Evolutionary conservation across 2,329 filamentous ascomycete species (phyloP), one percentile per base, ranked within the genome.

Genomic region (Nectriaceae sp.): DNA sequence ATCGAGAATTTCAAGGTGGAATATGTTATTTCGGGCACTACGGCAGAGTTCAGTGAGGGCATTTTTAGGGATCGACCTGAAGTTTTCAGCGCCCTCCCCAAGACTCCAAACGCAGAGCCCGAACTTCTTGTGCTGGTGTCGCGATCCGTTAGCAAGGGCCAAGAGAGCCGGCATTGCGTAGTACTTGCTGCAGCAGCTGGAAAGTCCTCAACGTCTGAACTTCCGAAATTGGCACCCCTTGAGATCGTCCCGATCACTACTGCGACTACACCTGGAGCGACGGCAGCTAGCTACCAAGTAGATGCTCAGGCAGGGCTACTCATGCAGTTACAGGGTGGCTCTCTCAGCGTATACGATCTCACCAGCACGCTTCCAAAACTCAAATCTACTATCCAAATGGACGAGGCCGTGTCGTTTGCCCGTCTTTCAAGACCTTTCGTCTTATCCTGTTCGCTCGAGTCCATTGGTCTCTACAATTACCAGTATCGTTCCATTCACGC

Each of bases 401-500:
- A 76, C 4, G 75, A 71, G 2, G 73, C 83, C 3, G 73, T 75
- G 18, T 87, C 85, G 2, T 89, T 90, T 59, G 63, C 87, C 5
- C 79, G 85, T 5, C 71, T 91, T 0, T 88, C 86, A 6, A 80
- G 79, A 47, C 83, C 86, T 6, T 82, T 87, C 4, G 67, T 89
- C 1, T 74, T 92, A 38, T 77, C 82, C 2, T 75, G 81, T n/a
- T 84, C 83, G 0, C 60, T 75, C 1, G 69, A 75, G 10, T 74
- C 76, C 1, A 78, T 88, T 35, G 76, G 73, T 36, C 74, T 89
- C 13, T 88, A 87, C 64, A 90, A 90, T 66, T 82, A 86, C 26
- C 81, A 85, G 50, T 91, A 84, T 64, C 79, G 73, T 22, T 83
- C 81, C 6, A 63, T 83, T n/a, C 81, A 84, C 56, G 77, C 77